Evolutionary conservation across 2,329 filamentous ascomycete species (phyloP).

Genomic region (Fusarium longipes): DNA sequence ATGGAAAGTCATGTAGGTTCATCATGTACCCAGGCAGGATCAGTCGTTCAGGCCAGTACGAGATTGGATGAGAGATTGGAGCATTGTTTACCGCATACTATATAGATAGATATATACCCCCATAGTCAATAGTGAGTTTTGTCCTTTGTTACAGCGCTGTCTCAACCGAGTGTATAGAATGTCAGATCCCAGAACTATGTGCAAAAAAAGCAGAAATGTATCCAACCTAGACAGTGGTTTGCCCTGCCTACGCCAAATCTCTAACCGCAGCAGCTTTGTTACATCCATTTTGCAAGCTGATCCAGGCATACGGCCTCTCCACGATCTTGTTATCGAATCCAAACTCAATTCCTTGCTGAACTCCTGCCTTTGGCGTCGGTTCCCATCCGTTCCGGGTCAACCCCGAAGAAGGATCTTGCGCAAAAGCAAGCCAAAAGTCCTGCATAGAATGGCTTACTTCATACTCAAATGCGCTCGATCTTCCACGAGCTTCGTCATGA

Average conservation of each 20-base stretch:
- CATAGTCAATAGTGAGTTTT: slow-evolving; percentile 10
- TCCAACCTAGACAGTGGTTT: not conserved
- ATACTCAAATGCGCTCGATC: slow-evolving; percentile 3
- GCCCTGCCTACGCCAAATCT: not conserved
- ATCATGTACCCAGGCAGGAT: not conserved
- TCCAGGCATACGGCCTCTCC: not conserved
- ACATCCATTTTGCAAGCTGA: not conserved
- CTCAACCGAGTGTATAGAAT: not conserved
- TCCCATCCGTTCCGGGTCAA: not conserved
- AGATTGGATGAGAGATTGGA: not conserved
- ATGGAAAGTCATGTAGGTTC: no score
- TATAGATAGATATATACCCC: slow-evolving; percentile 37
- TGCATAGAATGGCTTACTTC: slow-evolving; percentile 10
- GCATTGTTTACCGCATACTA: not conserved
- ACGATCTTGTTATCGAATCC: not conserved
- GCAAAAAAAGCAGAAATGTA: no score
- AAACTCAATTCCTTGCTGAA: not conserved
- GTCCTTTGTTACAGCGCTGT: not conserved
- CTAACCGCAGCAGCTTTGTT: not conserved
- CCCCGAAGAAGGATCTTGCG: not conserved
- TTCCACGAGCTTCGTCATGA: not conserved
- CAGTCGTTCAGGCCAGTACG: not conserved
- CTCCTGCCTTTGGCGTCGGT: not conserved
- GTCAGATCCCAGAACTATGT: no score
- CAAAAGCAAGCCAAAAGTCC: slow-evolving; percentile 6